phyloP scores from a whole-genome alignment of 1,284 basidiomycete genomes.

The Phellopilus nigrolimitatus region DNA sequence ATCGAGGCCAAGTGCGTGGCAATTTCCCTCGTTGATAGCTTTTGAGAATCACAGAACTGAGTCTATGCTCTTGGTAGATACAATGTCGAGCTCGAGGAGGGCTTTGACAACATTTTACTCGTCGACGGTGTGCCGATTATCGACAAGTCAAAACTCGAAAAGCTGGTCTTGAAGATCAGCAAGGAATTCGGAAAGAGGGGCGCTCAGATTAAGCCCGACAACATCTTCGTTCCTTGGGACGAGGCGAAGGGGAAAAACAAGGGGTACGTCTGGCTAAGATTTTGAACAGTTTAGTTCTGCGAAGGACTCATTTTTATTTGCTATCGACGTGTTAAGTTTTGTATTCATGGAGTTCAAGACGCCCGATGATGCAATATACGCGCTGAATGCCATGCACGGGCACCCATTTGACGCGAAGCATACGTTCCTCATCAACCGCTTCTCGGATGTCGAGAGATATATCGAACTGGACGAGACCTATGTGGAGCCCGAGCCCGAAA shows the following conservation, averaged over 20 bases:
- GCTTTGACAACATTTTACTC: conserved; percentile 83
- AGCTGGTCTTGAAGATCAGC: conserved; percentile 71
- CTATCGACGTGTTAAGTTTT: conserved; percentile 49
- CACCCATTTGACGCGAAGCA: conserved; percentile 92
- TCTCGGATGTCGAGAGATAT: conserved; percentile 90
- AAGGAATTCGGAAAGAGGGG: conserved; percentile 83
- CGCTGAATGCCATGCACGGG: conserved; percentile 78
- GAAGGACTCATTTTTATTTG: neutral
- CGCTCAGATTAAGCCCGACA: conserved; percentile 68
- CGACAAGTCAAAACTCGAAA: conserved; percentile 76
- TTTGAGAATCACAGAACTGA: neutral
- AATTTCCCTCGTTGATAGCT: conserved; percentile 11
- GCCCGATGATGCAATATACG: conserved; percentile 77
- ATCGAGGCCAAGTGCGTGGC: conserved; percentile 82
- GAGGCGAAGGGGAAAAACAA: conserved; percentile 75
- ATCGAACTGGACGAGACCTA: conserved; percentile 81
- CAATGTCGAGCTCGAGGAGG: conserved; percentile 72
- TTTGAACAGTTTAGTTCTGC: neutral
- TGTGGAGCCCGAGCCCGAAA: conserved; percentile 73
- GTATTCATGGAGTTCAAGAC: conserved; percentile 88
- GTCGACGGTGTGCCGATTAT: conserved; percentile 86
- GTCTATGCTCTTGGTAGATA: conserved; percentile 50
- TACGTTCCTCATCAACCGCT: conserved; percentile 86
- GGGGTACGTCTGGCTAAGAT: conserved; percentile 52
- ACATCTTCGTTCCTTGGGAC: conserved; percentile 84